Conservation (phyloP, 2,329 filamentous ascomycete genomes). For the Neophaeococcomyces mojaviensis region DNA sequence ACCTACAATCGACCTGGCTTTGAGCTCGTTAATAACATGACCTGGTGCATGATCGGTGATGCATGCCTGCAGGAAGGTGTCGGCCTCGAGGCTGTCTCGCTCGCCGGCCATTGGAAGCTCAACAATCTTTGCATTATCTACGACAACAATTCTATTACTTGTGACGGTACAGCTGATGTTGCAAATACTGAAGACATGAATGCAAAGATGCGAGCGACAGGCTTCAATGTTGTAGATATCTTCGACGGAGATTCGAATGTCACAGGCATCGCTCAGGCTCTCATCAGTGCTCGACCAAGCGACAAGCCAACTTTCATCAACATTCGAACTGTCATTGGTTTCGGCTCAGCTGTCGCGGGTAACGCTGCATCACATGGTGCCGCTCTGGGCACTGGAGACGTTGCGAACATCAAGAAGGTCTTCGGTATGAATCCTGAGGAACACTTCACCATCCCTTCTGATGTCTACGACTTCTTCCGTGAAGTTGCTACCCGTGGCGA, state of each 20-base stretch:
- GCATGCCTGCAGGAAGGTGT: constrained; percentile 55
- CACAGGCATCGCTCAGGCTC: constrained; percentile 38
- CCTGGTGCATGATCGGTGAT: constrained; percentile 52
- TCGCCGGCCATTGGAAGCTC: constrained; percentile 49
- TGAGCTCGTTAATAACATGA: constrained; percentile 42
- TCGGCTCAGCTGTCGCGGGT: constrained; percentile 40
- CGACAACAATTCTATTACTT: constrained; percentile 56
- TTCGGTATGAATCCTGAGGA: constrained; percentile 40
- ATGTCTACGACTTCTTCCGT: constrained; percentile 47
- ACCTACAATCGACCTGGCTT: constrained; percentile 44
- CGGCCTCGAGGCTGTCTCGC: constrained; percentile 48
- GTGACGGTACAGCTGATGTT: constrained; percentile 49
- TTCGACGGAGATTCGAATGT: constrained; percentile 48
- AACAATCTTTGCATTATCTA: constrained; percentile 53
- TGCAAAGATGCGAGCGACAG: constrained; percentile 49
- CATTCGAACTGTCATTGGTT: constrained; percentile 49
- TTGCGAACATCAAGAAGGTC: constrained; percentile 1
- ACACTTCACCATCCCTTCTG: constrained; percentile 39
- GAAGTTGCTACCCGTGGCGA: constrained; percentile 42
- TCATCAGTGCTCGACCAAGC: constrained; percentile 39
- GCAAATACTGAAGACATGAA: constrained; percentile 52
- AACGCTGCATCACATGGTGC: constrained; percentile 20
- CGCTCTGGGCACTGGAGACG: constrained; percentile 12
- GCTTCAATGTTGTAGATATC: constrained; percentile 50
- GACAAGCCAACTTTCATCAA: constrained; percentile 54